Percentiles rank a stretch among this genome's conserved stretches.
Conservation (phyloP, 306 rosid species). For the Cicer bijugum region DNA sequence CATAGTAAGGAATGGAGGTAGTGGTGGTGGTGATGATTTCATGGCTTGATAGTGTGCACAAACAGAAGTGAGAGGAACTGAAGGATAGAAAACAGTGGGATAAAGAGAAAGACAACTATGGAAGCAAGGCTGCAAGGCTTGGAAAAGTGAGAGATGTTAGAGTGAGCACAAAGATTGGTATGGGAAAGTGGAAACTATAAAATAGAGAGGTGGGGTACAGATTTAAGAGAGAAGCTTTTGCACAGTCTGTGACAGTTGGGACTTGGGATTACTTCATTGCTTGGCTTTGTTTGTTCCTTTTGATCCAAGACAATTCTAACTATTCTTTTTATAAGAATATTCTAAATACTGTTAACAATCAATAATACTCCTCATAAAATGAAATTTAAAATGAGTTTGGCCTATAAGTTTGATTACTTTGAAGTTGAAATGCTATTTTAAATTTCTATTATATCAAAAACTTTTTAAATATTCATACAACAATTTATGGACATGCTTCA, state of each 20-base stretch:
- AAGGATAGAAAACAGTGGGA: neutral
- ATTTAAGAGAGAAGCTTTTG: constrained; percentile 2
- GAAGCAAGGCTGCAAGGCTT: neutral
- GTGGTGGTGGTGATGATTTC: constrained; percentile 32
- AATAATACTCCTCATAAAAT: neutral
- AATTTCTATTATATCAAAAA: neutral
- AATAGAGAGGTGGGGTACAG: constrained; percentile 19
- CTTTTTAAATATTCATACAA: neutral
- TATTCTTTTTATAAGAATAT: too few relatives aligned
- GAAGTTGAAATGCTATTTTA: neutral
- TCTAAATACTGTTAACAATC: neutral
- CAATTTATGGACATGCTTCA: neutral
- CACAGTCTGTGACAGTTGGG: constrained; percentile 6
- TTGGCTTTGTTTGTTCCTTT: constrained; percentile 10
- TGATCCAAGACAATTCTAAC: constrained; percentile 9
- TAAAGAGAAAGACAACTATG: neutral
- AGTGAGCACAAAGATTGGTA: constrained; percentile 29
- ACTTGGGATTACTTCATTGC: constrained; percentile 17
- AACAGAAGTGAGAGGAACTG: neutral
- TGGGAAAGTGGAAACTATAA: constrained; percentile 4
- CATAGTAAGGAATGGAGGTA: constrained; percentile 29
- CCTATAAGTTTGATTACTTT: neutral
- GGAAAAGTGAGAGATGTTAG: constrained; percentile 9
- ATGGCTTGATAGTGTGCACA: constrained; percentile 19
- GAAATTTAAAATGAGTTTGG: neutral